A percentile compares a stretch with the other conserved stretches of the same genome.
These are phyloP conservation scores for Chernovozyma aurita DNA, from an alignment of 1,139 yeast genomes.

Conservation along the genomic window DNA sequence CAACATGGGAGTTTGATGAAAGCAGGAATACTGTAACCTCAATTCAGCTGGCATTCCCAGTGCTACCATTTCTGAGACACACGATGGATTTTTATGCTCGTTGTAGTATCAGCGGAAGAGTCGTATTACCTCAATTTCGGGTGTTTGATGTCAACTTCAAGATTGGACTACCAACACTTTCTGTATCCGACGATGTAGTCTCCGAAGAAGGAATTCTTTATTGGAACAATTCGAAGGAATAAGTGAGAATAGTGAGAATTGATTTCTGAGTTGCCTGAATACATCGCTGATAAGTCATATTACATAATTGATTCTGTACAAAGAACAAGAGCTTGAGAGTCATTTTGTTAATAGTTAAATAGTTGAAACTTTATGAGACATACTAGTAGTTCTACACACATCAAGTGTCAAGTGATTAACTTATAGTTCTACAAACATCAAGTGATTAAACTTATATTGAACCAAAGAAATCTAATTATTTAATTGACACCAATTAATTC, in stretches of 20 bases:
- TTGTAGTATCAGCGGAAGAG: slow-evolving; percentile 12
- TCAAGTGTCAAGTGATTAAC: too few species aligned
- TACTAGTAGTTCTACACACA: too few species aligned
- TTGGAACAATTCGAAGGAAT: slow-evolving; percentile 11
- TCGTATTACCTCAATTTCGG: slow-evolving; percentile 52
- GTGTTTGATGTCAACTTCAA: slow-evolving; percentile 66
- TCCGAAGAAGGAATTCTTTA: slow-evolving; percentile 15
- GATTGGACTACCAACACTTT: slow-evolving; percentile 54
- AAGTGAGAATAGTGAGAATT: too few species aligned
- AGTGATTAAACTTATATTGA: neutral
- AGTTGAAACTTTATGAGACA: too few species aligned
- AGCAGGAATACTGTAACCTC: slow-evolving; percentile 24
- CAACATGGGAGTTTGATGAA: slow-evolving; percentile 29
- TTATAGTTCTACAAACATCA: neutral
- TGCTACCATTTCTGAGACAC: slow-evolving; percentile 60
- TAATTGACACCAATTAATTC: slow-evolving; percentile 82
- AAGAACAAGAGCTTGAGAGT: too few species aligned
- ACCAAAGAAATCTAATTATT: slow-evolving; percentile 1
- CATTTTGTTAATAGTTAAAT: too few species aligned
- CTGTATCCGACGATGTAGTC: slow-evolving; percentile 33
- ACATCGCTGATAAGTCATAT: too few species aligned
- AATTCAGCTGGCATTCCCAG: slow-evolving; percentile 37
- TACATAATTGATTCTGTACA: too few species aligned
- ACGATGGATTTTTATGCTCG: slow-evolving; percentile 34
- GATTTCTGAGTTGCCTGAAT: too few species aligned